Conservation (phyloP, 352 stramenopile genomes). For the Phytophthora megakarya region DNA sequence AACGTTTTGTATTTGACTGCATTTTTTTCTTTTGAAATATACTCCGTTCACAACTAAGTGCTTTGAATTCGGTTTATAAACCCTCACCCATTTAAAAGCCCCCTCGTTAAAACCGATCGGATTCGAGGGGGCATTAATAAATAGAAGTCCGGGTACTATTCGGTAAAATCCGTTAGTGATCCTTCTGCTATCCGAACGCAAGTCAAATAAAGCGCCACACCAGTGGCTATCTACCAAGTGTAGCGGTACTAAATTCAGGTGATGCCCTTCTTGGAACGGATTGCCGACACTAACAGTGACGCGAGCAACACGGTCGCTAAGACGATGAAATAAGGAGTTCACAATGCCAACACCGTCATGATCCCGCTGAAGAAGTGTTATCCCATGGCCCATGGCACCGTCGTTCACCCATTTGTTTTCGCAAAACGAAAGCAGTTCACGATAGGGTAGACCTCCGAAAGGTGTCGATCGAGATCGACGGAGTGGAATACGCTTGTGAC, state of each 20-base stretch:
- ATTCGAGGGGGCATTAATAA: neutral
- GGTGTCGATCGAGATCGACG: neutral
- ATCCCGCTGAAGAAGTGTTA: neutral
- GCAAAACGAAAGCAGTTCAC: neutral
- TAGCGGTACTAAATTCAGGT: too few relatives aligned
- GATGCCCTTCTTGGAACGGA: too few relatives aligned
- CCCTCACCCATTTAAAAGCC: neutral
- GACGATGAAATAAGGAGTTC: neutral
- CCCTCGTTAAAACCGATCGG: neutral
- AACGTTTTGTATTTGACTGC: neutral
- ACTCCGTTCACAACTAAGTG: neutral
- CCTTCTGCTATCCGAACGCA: too few relatives aligned
- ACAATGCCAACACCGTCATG: slow-evolving; percentile 3
- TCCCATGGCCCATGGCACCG: neutral
- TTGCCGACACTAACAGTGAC: neutral
- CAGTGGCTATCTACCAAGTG: too few relatives aligned
- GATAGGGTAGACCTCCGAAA: slow-evolving; percentile 2
- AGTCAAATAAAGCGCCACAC: too few relatives aligned
- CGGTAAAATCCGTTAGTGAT: neutral
- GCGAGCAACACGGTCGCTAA: neutral
- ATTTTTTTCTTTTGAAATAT: neutral
- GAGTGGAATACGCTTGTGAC: neutral
- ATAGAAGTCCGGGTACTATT: neutral
- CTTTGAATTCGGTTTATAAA: neutral
- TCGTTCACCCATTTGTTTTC: slow-evolving; percentile 1